A percentile compares a stretch with the other conserved stretches of the same genome.
phyloP scores from a whole-genome alignment of 2,329 filamentous ascomycete species.

The Ophiocordyceps robertsii region DNA sequence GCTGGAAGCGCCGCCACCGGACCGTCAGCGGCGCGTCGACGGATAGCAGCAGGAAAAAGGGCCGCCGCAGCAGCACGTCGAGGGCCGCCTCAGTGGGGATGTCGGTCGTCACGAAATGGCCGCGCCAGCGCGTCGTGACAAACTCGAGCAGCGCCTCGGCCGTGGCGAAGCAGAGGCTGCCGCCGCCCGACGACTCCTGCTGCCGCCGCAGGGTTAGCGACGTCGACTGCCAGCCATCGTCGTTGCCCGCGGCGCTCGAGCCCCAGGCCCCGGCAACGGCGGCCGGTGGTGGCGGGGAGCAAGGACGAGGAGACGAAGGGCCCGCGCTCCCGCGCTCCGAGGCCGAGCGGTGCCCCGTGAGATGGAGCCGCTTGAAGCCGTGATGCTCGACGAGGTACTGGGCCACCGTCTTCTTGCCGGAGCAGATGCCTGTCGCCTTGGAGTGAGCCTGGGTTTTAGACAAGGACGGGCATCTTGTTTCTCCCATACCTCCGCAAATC shows the following conservation, averaged over 20 bases:
- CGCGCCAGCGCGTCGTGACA: conserved; percentile 72
- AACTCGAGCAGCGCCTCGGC: conserved; percentile 64
- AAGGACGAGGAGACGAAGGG: conserved; percentile 1
- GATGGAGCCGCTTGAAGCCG: conserved; percentile 60
- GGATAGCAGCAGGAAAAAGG: conserved; percentile 87
- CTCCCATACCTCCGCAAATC: conserved; percentile 52
- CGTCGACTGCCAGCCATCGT: conserved; percentile 8
- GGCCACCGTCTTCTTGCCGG: conserved; percentile 83
- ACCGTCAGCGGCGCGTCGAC: conserved; percentile 80
- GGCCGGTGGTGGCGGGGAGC: neutral
- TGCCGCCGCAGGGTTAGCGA: conserved; percentile 11
- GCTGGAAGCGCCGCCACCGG: conserved; percentile 67
- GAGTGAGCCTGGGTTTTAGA: conserved; percentile 2
- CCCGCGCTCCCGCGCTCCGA: conserved; percentile 4
- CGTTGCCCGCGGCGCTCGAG: conserved; percentile 14
- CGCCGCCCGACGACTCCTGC: conserved; percentile 1
- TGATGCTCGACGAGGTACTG: conserved; percentile 77
- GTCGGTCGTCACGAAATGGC: conserved; percentile 76
- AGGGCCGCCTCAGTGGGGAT: conserved; percentile 61
- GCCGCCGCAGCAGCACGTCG: conserved; percentile 63
- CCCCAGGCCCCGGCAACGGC: conserved; percentile 11
- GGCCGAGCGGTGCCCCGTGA: conserved; percentile 19
- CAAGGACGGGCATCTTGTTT: neutral
- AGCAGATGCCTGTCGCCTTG: conserved; percentile 66
- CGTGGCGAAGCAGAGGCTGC: conserved; percentile 35